Percentiles rank a stretch among this genome's conserved stretches.
phyloP scores from a whole-genome alignment of 345 rosid genomes.

The Combretum micranthum region DNA sequence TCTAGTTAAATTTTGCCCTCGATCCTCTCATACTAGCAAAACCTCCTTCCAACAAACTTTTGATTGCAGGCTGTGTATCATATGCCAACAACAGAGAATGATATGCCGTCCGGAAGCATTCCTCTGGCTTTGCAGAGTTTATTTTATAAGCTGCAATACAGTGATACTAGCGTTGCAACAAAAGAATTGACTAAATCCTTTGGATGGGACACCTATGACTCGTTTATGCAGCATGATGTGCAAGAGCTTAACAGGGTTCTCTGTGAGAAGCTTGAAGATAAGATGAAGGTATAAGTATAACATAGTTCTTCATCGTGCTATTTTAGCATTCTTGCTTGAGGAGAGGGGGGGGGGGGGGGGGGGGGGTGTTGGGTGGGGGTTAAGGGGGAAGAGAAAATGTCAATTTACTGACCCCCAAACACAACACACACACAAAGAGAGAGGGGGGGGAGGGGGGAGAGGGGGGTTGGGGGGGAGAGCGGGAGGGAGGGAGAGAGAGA shows the following conservation, averaged over 20 bases:
- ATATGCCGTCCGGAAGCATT: slow-evolving; percentile 59
- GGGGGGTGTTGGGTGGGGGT: too few species aligned
- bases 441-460: too few species aligned
- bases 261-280: slow-evolving; percentile 54
- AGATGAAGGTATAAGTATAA: slow-evolving; percentile 54
- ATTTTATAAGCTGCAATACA: slow-evolving; percentile 55
- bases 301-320: too few species aligned
- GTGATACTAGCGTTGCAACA: slow-evolving; percentile 55
- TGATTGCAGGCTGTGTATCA: slow-evolving; percentile 49
- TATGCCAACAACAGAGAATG: slow-evolving; percentile 61
- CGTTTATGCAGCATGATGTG: slow-evolving; percentile 62
- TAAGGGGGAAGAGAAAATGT: too few species aligned
- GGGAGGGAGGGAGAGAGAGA: too few species aligned
- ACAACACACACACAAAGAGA: too few species aligned
- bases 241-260: slow-evolving; percentile 60
- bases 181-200: slow-evolving; percentile 54
- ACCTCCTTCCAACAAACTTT: slow-evolving; percentile 5
- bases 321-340: too few species aligned
- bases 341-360: too few species aligned
- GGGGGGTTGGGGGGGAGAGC: too few species aligned
- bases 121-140: slow-evolving; percentile 58
- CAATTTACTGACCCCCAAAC: too few species aligned
- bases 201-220: slow-evolving; percentile 63
- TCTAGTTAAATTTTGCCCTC: neutral
- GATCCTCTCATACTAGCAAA: neutral